phyloP scores from a whole-genome alignment of 2,329 filamentous ascomycete genomes.

The Claviceps paspali region DNA sequence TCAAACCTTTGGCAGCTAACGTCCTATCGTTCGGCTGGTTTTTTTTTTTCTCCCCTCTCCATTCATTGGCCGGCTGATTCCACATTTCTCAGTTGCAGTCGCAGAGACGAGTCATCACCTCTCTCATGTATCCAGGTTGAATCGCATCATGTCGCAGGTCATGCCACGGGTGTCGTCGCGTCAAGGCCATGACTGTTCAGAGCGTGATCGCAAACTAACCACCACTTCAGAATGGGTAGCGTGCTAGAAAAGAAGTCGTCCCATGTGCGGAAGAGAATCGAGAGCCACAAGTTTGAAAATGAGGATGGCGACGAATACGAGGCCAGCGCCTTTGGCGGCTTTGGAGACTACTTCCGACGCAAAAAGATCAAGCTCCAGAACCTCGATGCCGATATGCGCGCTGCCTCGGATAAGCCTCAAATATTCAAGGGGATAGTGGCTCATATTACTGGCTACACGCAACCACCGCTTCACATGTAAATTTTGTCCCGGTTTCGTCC shows the following conservation, averaged over 20 bases:
- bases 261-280: slow-evolving; percentile 45
- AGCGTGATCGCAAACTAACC: neutral
- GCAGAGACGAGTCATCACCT: too few species aligned
- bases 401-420: slow-evolving; percentile 53
- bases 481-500: slow-evolving; percentile 9
- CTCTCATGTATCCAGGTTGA: neutral
- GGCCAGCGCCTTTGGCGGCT: slow-evolving; percentile 73
- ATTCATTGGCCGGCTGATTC: neutral
- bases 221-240: slow-evolving; percentile 33
- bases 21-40: neutral
- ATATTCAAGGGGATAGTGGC: slow-evolving; percentile 87
- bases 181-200: neutral
- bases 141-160: neutral
- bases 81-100: too few species aligned
- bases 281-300: slow-evolving; percentile 55
- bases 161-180: neutral
- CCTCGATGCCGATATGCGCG: slow-evolving; percentile 67
- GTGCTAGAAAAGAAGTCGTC: slow-evolving; percentile 49
- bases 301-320: slow-evolving; percentile 88
- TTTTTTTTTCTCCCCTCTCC: neutral
- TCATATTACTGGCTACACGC: slow-evolving; percentile 91
- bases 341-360: slow-evolving; percentile 79
- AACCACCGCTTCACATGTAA: slow-evolving; percentile 71
- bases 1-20: too few species aligned
- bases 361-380: slow-evolving; percentile 98